Evolutionary conservation across 495 filamentous ascomycete species (phyloP), one percentile per base, ranked within the genome.

Genomic region (Lophiostoma macrostomum): DNA sequence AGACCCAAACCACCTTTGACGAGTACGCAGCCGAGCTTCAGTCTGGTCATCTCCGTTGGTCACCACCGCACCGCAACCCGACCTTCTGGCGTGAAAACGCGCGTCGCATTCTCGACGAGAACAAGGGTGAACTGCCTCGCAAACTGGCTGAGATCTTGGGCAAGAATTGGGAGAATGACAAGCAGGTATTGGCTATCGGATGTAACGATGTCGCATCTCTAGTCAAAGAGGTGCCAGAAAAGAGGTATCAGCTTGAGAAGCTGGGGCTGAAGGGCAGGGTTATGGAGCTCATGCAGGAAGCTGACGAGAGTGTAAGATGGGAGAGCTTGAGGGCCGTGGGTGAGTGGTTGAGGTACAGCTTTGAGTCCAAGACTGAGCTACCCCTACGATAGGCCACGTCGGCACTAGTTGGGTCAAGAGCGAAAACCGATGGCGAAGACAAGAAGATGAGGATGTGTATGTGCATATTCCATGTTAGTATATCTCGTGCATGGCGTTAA

Each of bases 21-120:
- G 84, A 95, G 66, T 98, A 98, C 68, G 86, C 89, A 11, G 85
- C 86, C 35, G 93, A 98, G 71, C 74, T 98, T 28, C 80, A 87
- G 41, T 83, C 87, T 4, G 91, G 93, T 29, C 90, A 95, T 67
- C 78, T 98, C 32, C 83, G 89, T 61, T 98, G 93, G 93, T 91
- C 87, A 7, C 94, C 93, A 29, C 91, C 94, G 2, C 93, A 98
- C 67, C 87, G 90, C 60, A 91, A 87, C 71, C 76, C 82, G 14
- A 78, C 80, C 14, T 98, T 98, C 76, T 98, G 93, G 93, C 83
- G 81, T 39, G 93, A 96, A 53, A 95, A 98, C 59, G 88, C 94
- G n/a, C 83, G 89, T 32, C 81, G 81, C 51, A 96, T 98, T 58
- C 74, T 98, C 38, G 93, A 98, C 22, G 79, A 87, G 42, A 79